These are phyloP conservation scores for Alternaria incomplexa DNA, from an alignment of 2,329 filamentous ascomycete genomes.

Conservation along the genomic window DNA sequence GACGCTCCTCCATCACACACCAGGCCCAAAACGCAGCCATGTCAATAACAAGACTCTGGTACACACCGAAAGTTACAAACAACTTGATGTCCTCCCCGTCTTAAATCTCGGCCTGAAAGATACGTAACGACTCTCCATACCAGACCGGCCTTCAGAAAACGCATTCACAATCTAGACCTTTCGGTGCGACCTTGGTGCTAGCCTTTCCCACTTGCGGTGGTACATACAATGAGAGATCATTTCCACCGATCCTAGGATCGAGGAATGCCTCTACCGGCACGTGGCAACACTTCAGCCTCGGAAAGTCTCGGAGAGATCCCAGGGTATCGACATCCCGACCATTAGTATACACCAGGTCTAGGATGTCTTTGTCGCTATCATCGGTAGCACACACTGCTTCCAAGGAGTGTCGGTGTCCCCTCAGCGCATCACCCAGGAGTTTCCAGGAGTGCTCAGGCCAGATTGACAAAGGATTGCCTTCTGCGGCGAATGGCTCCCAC, in stretches of 20 bases:
- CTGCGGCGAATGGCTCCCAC: constrained; percentile 8
- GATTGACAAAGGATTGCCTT: not conserved
- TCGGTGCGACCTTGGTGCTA: not conserved
- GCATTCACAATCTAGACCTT: not conserved
- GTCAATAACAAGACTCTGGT: not conserved
- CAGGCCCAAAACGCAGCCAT: not conserved
- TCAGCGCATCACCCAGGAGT: constrained; percentile 4
- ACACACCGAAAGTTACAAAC: not conserved
- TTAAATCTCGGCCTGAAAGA: not conserved
- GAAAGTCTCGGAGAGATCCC: constrained; percentile 5
- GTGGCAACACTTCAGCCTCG: not conserved
- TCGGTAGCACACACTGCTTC: not conserved
- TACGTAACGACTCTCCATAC: not conserved
- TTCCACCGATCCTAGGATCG: not conserved
- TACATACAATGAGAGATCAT: not conserved
- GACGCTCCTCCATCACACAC: not conserved
- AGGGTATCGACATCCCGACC: not conserved
- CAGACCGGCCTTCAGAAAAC: not conserved
- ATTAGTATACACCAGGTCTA: not conserved
- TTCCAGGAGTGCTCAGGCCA: constrained; percentile 9
- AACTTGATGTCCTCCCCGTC: not conserved
- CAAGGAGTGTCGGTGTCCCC: constrained; percentile 1
- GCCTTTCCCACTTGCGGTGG: not conserved
- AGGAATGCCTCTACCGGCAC: not conserved
- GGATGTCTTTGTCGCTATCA: not conserved